These are phyloP conservation scores for Talaromyces sp. DNA, from an alignment of 2,329 filamentous ascomycete genomes.

Conservation along the genomic window DNA sequence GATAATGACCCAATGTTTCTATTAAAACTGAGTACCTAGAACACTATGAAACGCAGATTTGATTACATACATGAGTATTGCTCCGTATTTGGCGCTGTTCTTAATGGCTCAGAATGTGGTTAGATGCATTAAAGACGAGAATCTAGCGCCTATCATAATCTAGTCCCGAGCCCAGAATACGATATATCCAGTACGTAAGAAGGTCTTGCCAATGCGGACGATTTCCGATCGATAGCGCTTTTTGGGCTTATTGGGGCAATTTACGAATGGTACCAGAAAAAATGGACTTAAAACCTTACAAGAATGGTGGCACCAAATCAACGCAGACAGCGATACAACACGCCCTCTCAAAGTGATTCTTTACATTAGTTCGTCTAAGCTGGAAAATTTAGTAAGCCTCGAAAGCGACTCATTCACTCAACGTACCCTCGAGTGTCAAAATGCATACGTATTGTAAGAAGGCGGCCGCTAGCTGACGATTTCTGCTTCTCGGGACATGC, in stretches of 20 bases:
- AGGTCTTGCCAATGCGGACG: not conserved
- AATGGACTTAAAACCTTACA: not conserved
- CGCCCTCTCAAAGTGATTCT: not conserved
- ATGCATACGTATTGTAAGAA: too few species aligned
- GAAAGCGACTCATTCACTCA: too few species aligned
- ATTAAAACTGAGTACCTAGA: too few species aligned
- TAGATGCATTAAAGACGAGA: not conserved
- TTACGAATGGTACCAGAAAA: not conserved
- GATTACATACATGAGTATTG: not conserved
- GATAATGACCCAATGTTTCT: too few species aligned
- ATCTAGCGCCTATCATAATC: not conserved
- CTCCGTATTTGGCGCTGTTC: not conserved
- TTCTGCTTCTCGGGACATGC: not conserved
- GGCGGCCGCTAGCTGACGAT: not conserved
- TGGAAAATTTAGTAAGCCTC: not conserved
- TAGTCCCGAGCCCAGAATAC: not conserved
- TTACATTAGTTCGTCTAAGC: not conserved
- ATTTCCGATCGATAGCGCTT: too few species aligned
- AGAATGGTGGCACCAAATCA: not conserved
- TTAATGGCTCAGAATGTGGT: not conserved
- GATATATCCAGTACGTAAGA: not conserved
- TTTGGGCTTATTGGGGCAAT: too few species aligned
- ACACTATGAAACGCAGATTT: not conserved
- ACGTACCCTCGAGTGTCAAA: too few species aligned
- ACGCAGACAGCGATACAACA: not conserved